Percentiles rank a stretch among this genome's conserved stretches.
Evolutionary conservation across 176 grass and related monocot species (phyloP).

Genomic region (Oropetium thomaeum): DNA sequence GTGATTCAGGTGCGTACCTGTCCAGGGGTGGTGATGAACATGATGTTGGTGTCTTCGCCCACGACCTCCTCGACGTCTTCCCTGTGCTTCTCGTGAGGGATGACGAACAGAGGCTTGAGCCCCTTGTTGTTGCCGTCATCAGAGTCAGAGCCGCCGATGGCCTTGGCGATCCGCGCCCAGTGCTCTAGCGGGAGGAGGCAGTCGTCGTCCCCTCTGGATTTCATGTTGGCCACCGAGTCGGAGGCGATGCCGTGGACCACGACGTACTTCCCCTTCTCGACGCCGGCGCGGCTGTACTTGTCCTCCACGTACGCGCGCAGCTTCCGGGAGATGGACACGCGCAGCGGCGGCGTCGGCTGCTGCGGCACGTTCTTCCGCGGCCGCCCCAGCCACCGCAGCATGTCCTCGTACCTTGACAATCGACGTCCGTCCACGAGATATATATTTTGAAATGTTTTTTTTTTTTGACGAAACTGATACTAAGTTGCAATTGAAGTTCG

Average conservation of each 20-base stretch:
- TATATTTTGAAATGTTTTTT: too few species aligned
- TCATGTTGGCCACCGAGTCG: conserved; percentile 83
- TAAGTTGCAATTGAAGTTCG: too few species aligned
- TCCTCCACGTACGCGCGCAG: conserved; percentile 68
- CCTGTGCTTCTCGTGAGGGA: conserved; percentile 89
- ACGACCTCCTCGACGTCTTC: conserved; percentile 71
- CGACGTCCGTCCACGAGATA: too few species aligned
- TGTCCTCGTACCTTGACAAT: conserved; percentile 61
- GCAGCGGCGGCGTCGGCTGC: conserved; percentile 58
- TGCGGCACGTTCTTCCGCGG: conserved; percentile 55
- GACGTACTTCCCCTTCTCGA: conserved; percentile 69
- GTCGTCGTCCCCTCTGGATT: conserved; percentile 66
- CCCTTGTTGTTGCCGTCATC: conserved; percentile 38
- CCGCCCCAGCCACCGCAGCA: conserved; percentile 78
- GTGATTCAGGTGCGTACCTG: conserved; percentile 48
- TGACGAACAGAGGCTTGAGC: conserved; percentile 80
- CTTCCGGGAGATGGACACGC: conserved; percentile 82
- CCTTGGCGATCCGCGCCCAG: conserved; percentile 72
- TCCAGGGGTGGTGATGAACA: conserved; percentile 89
- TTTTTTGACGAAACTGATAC: too few species aligned
- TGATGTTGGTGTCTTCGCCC: conserved; percentile 50
- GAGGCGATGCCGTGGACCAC: conserved; percentile 87
- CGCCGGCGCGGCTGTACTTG: conserved; percentile 59
- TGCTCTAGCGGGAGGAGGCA: conserved; percentile 69
- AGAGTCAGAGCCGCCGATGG: conserved; percentile 49